These are phyloP conservation scores for Coprinellus aureogranulatus DNA, from an alignment of 768 basidiomycete species.

Conservation along the genomic window DNA sequence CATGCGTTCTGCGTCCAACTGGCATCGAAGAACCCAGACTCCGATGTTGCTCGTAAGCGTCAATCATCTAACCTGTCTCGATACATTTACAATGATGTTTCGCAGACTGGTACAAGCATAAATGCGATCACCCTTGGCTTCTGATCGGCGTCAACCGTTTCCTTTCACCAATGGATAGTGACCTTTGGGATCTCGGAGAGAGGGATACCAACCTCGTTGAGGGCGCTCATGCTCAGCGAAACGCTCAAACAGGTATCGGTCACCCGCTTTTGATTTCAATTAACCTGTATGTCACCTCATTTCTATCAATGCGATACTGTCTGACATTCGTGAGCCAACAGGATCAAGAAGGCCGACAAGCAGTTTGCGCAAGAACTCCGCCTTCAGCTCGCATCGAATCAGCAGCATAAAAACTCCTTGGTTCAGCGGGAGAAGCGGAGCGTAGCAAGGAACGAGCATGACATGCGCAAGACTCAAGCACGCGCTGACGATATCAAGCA, in stretches of 20 bases:
- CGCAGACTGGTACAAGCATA: neutral
- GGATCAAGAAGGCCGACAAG: no score
- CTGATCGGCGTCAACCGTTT: slow-evolving; percentile 16
- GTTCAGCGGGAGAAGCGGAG: no score
- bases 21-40: neutral
- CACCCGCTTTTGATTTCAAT: slow-evolving; percentile 11
- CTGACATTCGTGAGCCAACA: no score
- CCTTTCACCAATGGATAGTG: slow-evolving; percentile 13
- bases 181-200: slow-evolving; percentile 14
- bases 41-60: slow-evolving; percentile 1
- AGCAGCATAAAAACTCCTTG: no score
- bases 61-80: neutral
- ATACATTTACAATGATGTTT: neutral
- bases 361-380: no score
- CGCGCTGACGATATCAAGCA: no score
- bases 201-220: slow-evolving; percentile 21
- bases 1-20: slow-evolving; percentile 9
- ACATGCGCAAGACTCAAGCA: no score
- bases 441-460: no score
- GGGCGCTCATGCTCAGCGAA: slow-evolving; percentile 13
- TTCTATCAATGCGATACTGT: no score
- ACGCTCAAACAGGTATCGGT: slow-evolving; percentile 13
- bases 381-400: no score
- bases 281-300: slow-evolving; percentile 1
- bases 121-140: slow-evolving; percentile 12